Conservation (phyloP, 495 filamentous ascomycete genomes). For the Friedmanniomyces endolithicus region DNA sequence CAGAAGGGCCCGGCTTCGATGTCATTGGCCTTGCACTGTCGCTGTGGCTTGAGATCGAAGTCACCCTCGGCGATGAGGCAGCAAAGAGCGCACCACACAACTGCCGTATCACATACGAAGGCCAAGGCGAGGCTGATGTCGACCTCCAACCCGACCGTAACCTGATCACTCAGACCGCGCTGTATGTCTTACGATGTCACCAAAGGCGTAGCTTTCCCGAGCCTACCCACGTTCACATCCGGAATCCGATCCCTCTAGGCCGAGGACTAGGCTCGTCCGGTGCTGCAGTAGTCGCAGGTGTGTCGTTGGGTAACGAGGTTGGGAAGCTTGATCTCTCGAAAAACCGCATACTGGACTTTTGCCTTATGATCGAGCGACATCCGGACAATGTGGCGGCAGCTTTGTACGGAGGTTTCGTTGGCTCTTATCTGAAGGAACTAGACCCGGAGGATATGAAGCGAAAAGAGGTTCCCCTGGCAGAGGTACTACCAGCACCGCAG, state of each 20-base stretch:
- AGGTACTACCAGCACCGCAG: conserved; percentile 75
- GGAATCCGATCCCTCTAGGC: conserved; percentile 84
- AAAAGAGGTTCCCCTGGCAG: conserved; percentile 87
- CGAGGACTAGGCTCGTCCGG: conserved; percentile 85
- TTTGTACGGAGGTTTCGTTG: conserved; percentile 91
- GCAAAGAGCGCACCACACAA: conserved; percentile 52
- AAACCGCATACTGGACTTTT: conserved; percentile 82
- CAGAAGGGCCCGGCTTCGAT: conserved; percentile 71
- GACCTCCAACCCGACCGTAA: conserved; percentile 67
- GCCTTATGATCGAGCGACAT: conserved; percentile 90
- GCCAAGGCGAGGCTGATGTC: conserved; percentile 65
- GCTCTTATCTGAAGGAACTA: conserved; percentile 85
- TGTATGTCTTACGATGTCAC: conserved; percentile 89
- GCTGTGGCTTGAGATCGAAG: conserved; percentile 72
- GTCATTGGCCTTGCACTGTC: conserved; percentile 90
- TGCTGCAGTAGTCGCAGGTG: conserved; percentile 87
- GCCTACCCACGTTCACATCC: conserved; percentile 82
- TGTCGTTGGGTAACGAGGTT: conserved; percentile 79
- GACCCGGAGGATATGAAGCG: conserved; percentile 71
- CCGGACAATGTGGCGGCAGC: conserved; percentile 95
- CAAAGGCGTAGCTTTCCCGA: conserved; percentile 65
- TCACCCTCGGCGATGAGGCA: conserved; percentile 48
- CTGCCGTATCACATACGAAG: conserved; percentile 82
- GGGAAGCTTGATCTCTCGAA: conserved; percentile 67
- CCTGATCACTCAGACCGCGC: conserved; percentile 76